phyloP scores from a whole-genome alignment of 768 basidiomycete species.

The Amanita brunnescens region DNA sequence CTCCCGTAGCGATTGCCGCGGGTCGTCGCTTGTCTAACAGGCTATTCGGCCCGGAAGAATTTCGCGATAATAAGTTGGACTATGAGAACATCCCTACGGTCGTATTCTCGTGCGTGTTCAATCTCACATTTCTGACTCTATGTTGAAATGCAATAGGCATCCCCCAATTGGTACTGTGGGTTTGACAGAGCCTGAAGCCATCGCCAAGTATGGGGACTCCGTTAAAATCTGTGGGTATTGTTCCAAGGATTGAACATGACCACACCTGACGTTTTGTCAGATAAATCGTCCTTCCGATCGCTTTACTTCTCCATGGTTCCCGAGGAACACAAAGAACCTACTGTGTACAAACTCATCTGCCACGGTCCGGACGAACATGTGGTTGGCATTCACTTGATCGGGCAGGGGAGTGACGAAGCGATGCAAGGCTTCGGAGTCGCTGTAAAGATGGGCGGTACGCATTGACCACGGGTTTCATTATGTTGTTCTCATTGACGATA shows the following conservation, averaged over 20 bases:
- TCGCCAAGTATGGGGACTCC: slow-evolving; percentile 76
- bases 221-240: slow-evolving; percentile 80
- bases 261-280: slow-evolving; percentile 26
- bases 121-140: background rate
- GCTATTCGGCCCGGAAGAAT: slow-evolving; percentile 80
- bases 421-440: slow-evolving; percentile 97
- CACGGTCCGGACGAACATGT: slow-evolving; percentile 88
- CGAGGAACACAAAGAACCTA: slow-evolving; percentile 90
- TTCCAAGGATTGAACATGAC: background rate
- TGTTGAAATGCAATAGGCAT: slow-evolving; percentile 43
- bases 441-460: slow-evolving; percentile 81
- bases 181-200: slow-evolving; percentile 86
- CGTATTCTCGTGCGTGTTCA: slow-evolving; percentile 79
- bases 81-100: slow-evolving; percentile 92
- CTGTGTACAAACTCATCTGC: slow-evolving; percentile 86
- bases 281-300: slow-evolving; percentile 72
- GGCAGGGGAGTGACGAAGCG: slow-evolving; percentile 86
- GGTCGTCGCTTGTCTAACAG: slow-evolving; percentile 85
- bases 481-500: background rate
- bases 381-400: slow-evolving; percentile 93
- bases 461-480: slow-evolving; percentile 10
- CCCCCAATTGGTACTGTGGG: slow-evolving; percentile 95
- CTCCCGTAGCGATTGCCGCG: slow-evolving; percentile 96
- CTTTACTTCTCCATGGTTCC: slow-evolving; percentile 90
- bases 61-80: slow-evolving; percentile 77